Evolutionary conservation across 495 filamentous ascomycete genomes (phyloP), one percentile per base, ranked within the genome.

Genomic region (Aspergillus diversus): DNA sequence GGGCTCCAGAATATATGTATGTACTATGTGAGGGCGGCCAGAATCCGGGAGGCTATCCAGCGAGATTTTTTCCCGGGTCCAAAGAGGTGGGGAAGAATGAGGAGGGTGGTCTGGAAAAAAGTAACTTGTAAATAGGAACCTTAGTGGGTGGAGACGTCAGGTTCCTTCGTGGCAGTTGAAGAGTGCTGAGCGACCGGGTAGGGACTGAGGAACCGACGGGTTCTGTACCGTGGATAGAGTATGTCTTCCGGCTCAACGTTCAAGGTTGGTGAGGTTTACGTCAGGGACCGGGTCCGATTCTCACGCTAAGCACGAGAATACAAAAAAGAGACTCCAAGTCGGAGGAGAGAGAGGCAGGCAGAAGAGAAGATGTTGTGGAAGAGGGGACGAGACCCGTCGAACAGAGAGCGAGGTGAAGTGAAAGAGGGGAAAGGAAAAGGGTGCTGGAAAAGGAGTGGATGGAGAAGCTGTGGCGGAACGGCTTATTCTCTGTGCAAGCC

Each of bases 101-200:
- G 60, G 43, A 12, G 54, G 52, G 63, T 35, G 49, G 56, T 51
- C 56, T 71, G 71, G 56, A 72, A 74, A 74, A 67, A 48, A 75
- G 76, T 67, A 76, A 76, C 66, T 73, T 72, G 75, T 76, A 74
- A 77, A 79, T 71, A 77, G 69, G 65, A 66, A 58, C 21, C 21
- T 27, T 27, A 27, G 63, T 27, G 59, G 61, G 63, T 61, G 69
- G 64, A 63, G 61, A 59, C 61, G 54, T 51, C 33, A 51, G 51
- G 27, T 63, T 59, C 35, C 39, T 65, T 61, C 48, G 46, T 37
- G 51, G 37, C 54, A 50, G 27, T 46, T 56, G 48, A 17, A 50
- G 55, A 49, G 27, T 34, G 56, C 54, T 43, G 47, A 32, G 27
- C 48, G 16, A 43, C 42, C 46, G 13, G 43, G 43, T 31, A 37